phyloP scores from a whole-genome alignment of 2,329 filamentous ascomycete genomes.

The Chaetomium sp. region DNA sequence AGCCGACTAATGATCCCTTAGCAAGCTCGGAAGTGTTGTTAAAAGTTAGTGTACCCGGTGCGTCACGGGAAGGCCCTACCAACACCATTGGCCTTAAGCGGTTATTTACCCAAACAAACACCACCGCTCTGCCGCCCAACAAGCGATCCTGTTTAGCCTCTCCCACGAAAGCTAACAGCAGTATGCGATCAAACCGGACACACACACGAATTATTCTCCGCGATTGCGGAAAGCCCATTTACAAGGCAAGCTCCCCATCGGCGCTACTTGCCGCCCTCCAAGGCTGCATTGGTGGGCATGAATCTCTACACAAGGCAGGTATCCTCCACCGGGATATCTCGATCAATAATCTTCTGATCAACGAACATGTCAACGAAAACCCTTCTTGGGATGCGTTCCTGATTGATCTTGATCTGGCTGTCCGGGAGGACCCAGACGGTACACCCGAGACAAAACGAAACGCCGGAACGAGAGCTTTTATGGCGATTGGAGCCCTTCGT shows the following conservation, averaged over 20 bases:
- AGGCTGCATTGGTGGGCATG: not conserved
- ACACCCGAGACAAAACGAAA: not conserved
- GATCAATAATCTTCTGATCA: not conserved
- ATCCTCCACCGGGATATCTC: slow-evolving; percentile 3
- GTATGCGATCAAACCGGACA: not conserved
- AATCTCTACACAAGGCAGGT: not conserved
- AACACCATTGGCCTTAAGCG: not conserved
- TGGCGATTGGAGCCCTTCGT: not conserved
- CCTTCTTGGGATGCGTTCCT: not conserved
- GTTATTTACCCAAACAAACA: not conserved
- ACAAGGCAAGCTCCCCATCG: not conserved
- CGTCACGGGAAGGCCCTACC: no score
- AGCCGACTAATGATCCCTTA: not conserved
- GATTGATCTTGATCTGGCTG: slow-evolving; percentile 2
- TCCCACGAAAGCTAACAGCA: not conserved
- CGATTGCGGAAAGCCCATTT: not conserved
- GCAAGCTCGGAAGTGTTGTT: not conserved
- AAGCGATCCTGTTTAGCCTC: not conserved
- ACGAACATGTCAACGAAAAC: not conserved
- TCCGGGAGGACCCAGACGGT: not conserved
- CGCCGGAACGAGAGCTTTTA: not conserved
- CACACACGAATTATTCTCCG: not conserved
- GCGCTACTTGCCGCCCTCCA: not conserved
- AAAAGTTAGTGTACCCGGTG: not conserved
- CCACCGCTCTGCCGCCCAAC: no score